A percentile compares a stretch with the other conserved stretches of the same genome.
These are phyloP conservation scores for Amanita pseudoporphyria DNA, from an alignment of 768 basidiomycete species.

Conservation along the genomic window DNA sequence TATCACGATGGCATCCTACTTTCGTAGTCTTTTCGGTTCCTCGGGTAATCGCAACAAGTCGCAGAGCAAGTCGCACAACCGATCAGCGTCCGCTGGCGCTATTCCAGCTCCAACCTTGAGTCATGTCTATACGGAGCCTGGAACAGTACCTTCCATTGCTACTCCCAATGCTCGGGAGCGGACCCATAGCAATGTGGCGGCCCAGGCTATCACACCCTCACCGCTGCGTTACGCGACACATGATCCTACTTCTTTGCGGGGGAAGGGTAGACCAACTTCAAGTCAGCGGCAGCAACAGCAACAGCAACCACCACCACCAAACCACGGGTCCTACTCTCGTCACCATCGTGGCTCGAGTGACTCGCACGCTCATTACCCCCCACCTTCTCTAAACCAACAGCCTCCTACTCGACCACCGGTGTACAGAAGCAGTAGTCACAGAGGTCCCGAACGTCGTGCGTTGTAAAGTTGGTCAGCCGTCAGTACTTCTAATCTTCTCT, in stretches of 20 bases:
- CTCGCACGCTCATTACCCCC: slow-evolving; percentile 14
- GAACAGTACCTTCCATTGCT: slow-evolving; percentile 24
- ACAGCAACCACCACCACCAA: neutral
- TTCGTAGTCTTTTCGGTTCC: slow-evolving; percentile 8
- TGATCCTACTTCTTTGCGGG: slow-evolving; percentile 17
- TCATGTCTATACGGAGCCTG: slow-evolving; percentile 30
- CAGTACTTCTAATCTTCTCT: slow-evolving; percentile 6
- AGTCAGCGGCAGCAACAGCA: slow-evolving; percentile 2
- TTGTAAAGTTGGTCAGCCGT: slow-evolving; percentile 3
- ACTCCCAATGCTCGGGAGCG: slow-evolving; percentile 28
- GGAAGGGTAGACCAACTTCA: slow-evolving; percentile 6
- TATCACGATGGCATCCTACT: slow-evolving; percentile 8
- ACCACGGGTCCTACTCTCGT: slow-evolving; percentile 12
- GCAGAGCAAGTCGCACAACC: slow-evolving; percentile 24
- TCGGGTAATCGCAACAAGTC: slow-evolving; percentile 12
- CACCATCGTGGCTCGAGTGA: slow-evolving; percentile 20
- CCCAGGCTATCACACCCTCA: slow-evolving; percentile 27
- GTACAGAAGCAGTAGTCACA: slow-evolving; percentile 33
- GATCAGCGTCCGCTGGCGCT: slow-evolving; percentile 31
- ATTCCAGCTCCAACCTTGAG: slow-evolving; percentile 19
- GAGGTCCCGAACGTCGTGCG: slow-evolving; percentile 35
- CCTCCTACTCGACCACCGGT: slow-evolving; percentile 16
- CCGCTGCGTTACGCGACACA: slow-evolving; percentile 31
- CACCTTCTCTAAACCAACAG: slow-evolving; percentile 6
- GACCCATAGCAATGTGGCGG: slow-evolving; percentile 25